Conservation (phyloP, 2,329 filamentous ascomycete genomes). For the Lachnellula subtilissima region DNA sequence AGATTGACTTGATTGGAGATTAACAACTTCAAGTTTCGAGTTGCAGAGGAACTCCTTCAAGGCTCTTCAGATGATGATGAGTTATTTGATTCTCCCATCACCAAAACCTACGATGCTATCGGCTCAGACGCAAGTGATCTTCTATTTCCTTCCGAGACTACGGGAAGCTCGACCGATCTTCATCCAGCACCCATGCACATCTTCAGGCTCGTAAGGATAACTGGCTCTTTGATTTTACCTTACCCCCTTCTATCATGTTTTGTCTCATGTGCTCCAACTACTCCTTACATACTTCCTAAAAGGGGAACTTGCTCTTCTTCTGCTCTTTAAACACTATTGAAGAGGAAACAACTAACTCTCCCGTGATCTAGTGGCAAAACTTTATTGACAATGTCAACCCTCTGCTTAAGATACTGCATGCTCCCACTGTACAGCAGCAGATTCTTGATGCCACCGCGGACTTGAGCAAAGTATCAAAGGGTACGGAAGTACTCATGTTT, state of each 20-base stretch:
- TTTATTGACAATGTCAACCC: constrained; percentile 68
- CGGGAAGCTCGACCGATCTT: constrained; percentile 40
- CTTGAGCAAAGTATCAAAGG: constrained; percentile 38
- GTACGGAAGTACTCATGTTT: constrained; percentile 65
- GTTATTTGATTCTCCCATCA: constrained; percentile 15
- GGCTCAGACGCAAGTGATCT: constrained; percentile 19
- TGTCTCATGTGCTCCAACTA: no score
- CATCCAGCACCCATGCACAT: constrained; percentile 57
- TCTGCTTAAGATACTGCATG: constrained; percentile 63
- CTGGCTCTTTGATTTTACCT: no score
- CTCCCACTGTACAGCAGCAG: constrained; percentile 58
- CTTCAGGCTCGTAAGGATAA: constrained; percentile 41
- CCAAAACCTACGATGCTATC: constrained; percentile 27
- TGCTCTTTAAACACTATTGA: no score
- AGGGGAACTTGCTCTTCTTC: no score
- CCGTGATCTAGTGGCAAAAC: constrained; percentile 50
- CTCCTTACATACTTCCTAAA: no score
- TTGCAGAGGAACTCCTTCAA: constrained; percentile 31
- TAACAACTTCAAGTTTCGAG: constrained; percentile 23
- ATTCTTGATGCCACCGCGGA: constrained; percentile 59
- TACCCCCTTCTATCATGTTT: no score
- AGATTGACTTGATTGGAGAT: background rate
- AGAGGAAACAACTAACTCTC: no score
- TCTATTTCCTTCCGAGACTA: constrained; percentile 45
- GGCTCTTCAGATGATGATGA: constrained; percentile 28